Base-by-base conservation (phyloP, 2,329 filamentous ascomycete species). In the Myriosclerotinia scirpicola region DNA sequence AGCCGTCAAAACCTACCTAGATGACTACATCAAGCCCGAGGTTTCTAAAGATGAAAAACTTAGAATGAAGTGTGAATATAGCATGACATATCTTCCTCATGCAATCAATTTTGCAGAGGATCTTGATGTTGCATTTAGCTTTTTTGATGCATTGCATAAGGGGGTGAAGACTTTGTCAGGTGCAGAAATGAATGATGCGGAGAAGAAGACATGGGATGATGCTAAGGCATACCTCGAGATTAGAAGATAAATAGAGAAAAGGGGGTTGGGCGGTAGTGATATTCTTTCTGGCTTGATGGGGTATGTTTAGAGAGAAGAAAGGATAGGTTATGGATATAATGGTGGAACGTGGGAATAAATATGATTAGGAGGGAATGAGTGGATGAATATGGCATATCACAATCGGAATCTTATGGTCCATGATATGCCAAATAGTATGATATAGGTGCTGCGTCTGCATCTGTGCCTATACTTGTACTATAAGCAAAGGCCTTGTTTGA, bases 1-100 rank as follows among this genome's bases (percentile, higher is more conserved):
- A 69, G 90, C 91, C 0, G 87, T 93, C 52, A 91, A 92, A 78
- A 92, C 90, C 11, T 91, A 91, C 75, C 83, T 92, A 30, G 90
- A 92, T 71, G 90, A 93, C 67, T 81, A 93, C 59, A 84, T 83
- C 20, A 79, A 86, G 61, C 82, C 83, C 26, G 79, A 81, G 11
- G 84, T 90, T 68, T 81, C 84, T 12, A 78, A 78, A 3, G 81
- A 84, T 64, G 75, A 78, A 64, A 80, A 81, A 58, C 76, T 78
- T 30, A 71, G 73, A 5, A 82, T 82, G 67, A 81, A 83, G 67
- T 69, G 77, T n/a, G 77, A 78, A 8, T 88, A 88, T 73, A 82
- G 68, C 38, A 30, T 75, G 74, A 61, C 81, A 77, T 75, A 69
- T 67, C 81, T 89, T n/a, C 87, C 87, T 1, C 84, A 81, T 71